phyloP scores from a whole-genome alignment of 2,329 filamentous ascomycete genomes.

The Zasmidium cellare region DNA sequence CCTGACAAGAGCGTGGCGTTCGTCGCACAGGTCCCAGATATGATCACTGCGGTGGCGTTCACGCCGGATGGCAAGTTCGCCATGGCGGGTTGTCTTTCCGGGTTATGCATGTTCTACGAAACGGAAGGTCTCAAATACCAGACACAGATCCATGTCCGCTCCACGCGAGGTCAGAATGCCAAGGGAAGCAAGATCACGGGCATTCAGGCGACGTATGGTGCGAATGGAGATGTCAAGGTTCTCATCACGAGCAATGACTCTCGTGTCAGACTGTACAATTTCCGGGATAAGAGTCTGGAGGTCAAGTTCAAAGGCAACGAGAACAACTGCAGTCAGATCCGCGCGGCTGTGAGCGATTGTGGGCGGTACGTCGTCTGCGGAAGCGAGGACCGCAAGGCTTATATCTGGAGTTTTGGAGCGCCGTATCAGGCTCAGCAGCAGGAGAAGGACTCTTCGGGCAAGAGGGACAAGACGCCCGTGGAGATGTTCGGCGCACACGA shows the following conservation, averaged over 20 bases:
- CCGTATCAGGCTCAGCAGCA: constrained; percentile 36
- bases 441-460: constrained; percentile 53
- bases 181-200: constrained; percentile 98
- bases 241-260: constrained; percentile 95
- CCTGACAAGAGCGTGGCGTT: constrained; percentile 93
- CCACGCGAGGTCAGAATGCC: constrained; percentile 85
- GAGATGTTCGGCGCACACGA: constrained; percentile 91
- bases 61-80: constrained; percentile 87
- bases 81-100: constrained; percentile 84
- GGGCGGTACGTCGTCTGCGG: constrained; percentile 85
- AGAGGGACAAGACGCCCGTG: constrained; percentile 76
- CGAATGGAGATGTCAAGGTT: constrained; percentile 72
- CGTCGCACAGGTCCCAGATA: constrained; percentile 72
- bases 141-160: constrained; percentile 89
- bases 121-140: constrained; percentile 84
- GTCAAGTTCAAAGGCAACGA: constrained; percentile 90
- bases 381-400: constrained; percentile 85
- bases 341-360: constrained; percentile 85
- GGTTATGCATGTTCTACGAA: constrained; percentile 85
- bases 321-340: constrained; percentile 87
- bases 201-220: constrained; percentile 70
- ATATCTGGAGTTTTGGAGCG: constrained; percentile 74
- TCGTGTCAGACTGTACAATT: constrained; percentile 82
- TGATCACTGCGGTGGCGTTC: constrained; percentile 93
- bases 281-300: constrained; percentile 80